Base-by-base conservation (phyloP, 2,329 filamentous ascomycete genomes). In the Aspergillus intermedius region DNA sequence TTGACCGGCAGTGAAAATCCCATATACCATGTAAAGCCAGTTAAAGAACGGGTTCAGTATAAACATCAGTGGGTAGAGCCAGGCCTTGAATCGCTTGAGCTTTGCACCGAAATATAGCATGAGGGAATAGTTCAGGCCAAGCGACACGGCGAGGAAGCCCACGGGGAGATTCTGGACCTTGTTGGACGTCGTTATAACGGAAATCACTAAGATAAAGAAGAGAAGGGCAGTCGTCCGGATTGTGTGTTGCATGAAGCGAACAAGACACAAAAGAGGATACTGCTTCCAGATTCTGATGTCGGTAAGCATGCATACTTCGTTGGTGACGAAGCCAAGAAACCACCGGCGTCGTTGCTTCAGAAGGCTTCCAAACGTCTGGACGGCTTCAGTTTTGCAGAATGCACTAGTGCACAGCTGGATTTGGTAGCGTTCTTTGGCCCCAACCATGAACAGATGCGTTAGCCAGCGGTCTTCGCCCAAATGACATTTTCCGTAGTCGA, bases 391-490 rank as follows among this genome's bases (percentile, higher is more conserved):
- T 72, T 97, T 97, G 80, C 93, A 97, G 67, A 97, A 97, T 6
- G 91, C 93, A 47, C 89, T 91, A 1, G 91, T 95, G 69, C 93
- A 96, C 84, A 97, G 91, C 70, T 95, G 89, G 53, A 97, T 96
- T 70, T 97, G 93, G 68, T 95, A 94, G 37, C 88, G 81, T 67
- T 94, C 83, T 73, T 90, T 88, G 41, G 91, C 91, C 21, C 90
- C 91, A 62, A 97, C 93, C 93, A 98, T 98, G 77, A 98, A 96
- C 50, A 98, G 78, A 74, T 98, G 93, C 1, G 91, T 98, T 49
- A 97, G 79, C 91, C 91, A 97, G 54, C 91, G 81, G 70, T 98
- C 93, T 69, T 97, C 93, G 35, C 93, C 93, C 40, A 97, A 72
- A 71, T 97, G 91, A 61, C 88, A 91, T 72, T 97, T 97, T 49